Evolutionary conservation across 179 eudicot species (phyloP).

Genomic region (Actinidia polygama): DNA sequence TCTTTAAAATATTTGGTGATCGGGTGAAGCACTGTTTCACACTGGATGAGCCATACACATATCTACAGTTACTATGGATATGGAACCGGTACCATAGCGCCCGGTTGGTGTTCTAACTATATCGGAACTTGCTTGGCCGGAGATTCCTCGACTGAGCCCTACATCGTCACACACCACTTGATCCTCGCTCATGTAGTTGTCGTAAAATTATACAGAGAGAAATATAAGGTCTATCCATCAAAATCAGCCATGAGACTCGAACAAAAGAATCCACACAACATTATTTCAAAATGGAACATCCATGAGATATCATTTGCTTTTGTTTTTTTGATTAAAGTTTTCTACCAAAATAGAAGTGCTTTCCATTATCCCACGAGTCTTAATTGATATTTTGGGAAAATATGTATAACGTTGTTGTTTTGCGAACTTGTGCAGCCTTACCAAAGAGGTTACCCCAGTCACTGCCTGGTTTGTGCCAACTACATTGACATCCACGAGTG

Average conservation of each 20-base stretch:
- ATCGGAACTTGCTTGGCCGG: background rate
- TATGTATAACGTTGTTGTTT: no score
- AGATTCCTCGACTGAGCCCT: slow-evolving; percentile 29
- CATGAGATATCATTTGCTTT: no score
- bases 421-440: slow-evolving; percentile 33
- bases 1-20: no score
- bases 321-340: no score
- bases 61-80: slow-evolving; percentile 30
- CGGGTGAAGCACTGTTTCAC: no score
- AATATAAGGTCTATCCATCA: slow-evolving; percentile 29
- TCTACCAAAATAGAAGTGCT: no score
- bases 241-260: background rate
- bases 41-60: slow-evolving; percentile 21
- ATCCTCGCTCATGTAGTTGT: slow-evolving; percentile 46
- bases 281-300: no score
- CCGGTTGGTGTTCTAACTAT: slow-evolving; percentile 51
- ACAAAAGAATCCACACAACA: no score
- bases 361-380: no score
- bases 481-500: slow-evolving; percentile 2
- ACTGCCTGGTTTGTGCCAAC: slow-evolving; percentile 34
- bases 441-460: slow-evolving; percentile 36
- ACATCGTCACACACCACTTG: slow-evolving; percentile 42
- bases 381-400: no score
- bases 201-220: slow-evolving; percentile 24
- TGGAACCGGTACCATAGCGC: slow-evolving; percentile 40